These are phyloP conservation scores for Telfairia occidentalis DNA, from an alignment of 331 rosid species.

Conservation along the genomic window DNA sequence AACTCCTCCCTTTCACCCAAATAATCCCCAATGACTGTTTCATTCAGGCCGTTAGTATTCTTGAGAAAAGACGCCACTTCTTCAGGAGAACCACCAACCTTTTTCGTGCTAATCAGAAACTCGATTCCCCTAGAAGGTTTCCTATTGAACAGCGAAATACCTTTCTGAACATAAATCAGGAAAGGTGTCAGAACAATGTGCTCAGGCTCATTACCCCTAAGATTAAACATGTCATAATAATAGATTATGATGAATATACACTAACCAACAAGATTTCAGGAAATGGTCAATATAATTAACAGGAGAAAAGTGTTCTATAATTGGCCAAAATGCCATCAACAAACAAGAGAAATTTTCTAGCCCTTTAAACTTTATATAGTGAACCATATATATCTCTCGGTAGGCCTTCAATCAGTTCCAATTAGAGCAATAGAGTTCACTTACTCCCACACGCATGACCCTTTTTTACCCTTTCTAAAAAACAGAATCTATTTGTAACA, in stretches of 20 bases:
- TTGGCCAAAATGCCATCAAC: background rate
- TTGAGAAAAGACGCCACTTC: constrained; percentile 81
- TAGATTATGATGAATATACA: background rate
- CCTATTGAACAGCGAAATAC: constrained; percentile 80
- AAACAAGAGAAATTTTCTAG: background rate
- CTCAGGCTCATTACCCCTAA: constrained; percentile 19
- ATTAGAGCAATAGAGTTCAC: background rate
- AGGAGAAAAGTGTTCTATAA: background rate
- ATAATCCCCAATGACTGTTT: constrained; percentile 84
- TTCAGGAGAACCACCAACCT: constrained; percentile 72
- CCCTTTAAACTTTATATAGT: background rate
- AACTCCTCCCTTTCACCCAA: constrained; percentile 97
- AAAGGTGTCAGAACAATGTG: constrained; percentile 27
- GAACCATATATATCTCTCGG: background rate
- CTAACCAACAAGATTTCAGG: background rate
- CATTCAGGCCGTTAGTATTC: constrained; percentile 70
- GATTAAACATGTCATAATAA: constrained; percentile 1
- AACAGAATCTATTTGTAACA: background rate
- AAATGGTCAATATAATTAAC: background rate
- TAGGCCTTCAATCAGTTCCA: background rate
- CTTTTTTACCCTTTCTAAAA: background rate
- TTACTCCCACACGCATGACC: background rate
- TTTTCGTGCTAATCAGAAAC: constrained; percentile 65
- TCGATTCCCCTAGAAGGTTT: constrained; percentile 95
- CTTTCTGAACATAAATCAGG: constrained; percentile 76